Percentiles rank a stretch among this genome's conserved stretches.
phyloP scores from a whole-genome alignment of 495 filamentous ascomycete species.

The Oleoguttula mirabilis region DNA sequence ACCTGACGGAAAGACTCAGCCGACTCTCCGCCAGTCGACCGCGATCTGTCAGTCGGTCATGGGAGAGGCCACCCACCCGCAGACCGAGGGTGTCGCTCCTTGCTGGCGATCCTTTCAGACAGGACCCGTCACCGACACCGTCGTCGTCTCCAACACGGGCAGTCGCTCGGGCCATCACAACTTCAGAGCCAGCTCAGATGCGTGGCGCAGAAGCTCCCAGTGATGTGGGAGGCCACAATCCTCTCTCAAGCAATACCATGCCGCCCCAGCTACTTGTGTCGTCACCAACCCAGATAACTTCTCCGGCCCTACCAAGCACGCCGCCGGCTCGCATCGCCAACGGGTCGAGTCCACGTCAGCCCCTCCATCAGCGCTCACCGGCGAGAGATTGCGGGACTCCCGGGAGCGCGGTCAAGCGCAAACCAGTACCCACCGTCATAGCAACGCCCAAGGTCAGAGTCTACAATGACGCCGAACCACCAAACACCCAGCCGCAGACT shows the following conservation, averaged over 20 bases:
- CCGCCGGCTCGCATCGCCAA: background rate
- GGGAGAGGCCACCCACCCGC: constrained; percentile 6
- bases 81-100: constrained; percentile 10
- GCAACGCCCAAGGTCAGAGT: constrained; percentile 13
- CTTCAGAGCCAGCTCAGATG: background rate
- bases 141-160: background rate
- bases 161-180: background rate
- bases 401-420: constrained; percentile 4
- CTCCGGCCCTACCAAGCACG: constrained; percentile 3
- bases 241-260: background rate
- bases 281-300: background rate
- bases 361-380: constrained; percentile 1
- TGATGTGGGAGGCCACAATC: no score
- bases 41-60: constrained; percentile 13
- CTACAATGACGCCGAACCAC: constrained; percentile 10
- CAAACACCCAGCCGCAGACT: constrained; percentile 12
- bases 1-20: constrained; percentile 18
- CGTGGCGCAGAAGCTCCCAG: no score
- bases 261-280: background rate
- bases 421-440: constrained; percentile 1
- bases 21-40: constrained; percentile 10
- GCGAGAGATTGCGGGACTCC: background rate
- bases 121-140: constrained; percentile 2
- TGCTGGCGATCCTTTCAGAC: constrained; percentile 12
- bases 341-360: background rate